Percentiles rank a stretch among this genome's conserved stretches.
phyloP scores from a whole-genome alignment of 768 basidiomycete species.

The Rhodotorula graminis region DNA sequence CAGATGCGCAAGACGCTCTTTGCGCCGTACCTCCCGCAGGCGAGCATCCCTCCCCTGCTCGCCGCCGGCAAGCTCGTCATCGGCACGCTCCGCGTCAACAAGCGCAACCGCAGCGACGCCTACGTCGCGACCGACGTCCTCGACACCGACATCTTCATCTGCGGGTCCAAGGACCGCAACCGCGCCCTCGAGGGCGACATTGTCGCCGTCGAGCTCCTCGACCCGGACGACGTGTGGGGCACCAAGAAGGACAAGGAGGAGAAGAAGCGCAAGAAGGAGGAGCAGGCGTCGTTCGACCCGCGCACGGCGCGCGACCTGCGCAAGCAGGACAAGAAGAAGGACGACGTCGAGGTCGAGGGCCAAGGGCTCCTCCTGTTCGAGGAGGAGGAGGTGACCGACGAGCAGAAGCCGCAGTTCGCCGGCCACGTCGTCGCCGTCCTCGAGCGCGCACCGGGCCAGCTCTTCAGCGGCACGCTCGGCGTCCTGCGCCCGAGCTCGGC shows the following conservation, averaged over 20 bases:
- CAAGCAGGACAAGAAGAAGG: constrained; percentile 99
- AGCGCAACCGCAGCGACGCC: constrained; percentile 95
- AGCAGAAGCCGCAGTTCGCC: constrained; percentile 95
- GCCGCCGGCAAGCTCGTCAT: constrained; percentile 97
- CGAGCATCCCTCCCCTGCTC: constrained; percentile 89
- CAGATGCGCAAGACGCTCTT: constrained; percentile 98
- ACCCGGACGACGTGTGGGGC: constrained; percentile 58
- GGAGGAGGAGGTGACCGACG: constrained; percentile 98
- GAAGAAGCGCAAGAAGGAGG: constrained; percentile 99
- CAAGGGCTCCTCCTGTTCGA: constrained; percentile 95
- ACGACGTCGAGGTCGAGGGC: constrained; percentile 98
- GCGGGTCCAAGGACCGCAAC: constrained; percentile 94
- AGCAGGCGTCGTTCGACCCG: constrained; percentile 89
- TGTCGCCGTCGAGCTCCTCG: constrained; percentile 92
- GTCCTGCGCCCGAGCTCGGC: constrained; percentile 43
- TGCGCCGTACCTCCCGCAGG: constrained; percentile 93
- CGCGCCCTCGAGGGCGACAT: constrained; percentile 97
- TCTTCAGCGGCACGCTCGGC: constrained; percentile 95
- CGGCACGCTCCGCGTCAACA: constrained; percentile 89
- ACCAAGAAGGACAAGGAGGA: constrained; percentile 99
- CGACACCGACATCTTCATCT: constrained; percentile 98
- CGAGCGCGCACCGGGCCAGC: constrained; percentile 96
- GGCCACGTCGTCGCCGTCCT: constrained; percentile 99
- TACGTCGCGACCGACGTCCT: constrained; percentile 97
- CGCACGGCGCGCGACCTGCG: constrained; percentile 56